Evolutionary conservation across 106 monocot species (phyloP), one percentile per base, ranked within the genome.

Genomic region (Ottelia alismoides): DNA sequence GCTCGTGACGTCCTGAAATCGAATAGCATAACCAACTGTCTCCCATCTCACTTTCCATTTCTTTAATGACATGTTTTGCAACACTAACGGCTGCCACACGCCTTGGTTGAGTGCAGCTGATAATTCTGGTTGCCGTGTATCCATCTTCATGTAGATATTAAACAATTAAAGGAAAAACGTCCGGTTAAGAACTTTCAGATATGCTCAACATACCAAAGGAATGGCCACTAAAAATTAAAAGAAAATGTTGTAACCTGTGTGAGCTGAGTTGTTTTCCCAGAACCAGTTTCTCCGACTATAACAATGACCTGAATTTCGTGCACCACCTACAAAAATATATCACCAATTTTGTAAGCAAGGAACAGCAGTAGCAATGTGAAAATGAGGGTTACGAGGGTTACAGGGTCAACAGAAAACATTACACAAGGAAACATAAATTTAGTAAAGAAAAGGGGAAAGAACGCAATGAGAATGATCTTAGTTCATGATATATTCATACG

Each of bases 41-140:
- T 30, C 92, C 92, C 51, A 92, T 66, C 23, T 86, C 40, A 43
- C 10, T 43, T 27, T 86, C 92, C 92, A 92, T 92, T 51, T 92
- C 92, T 55, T 92, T 82, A 52, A 81, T 82, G 25, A 92, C 92
- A 61, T 86, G 76, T 51, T 86, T 92, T 24, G 92, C 92, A 63
- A 92, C 92, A 79, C 92, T 92, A 85, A 86, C 83, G 30, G 92
- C 94, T 32, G 94, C 94, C 70, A 94, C 94, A 65, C 94, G 80
- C 44, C 94, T 75, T 16, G 94, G 94, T 69, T 94, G 94, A 1
- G 94, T 94, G 65, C 94, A 94, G 30, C 94, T 88, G 65, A 94
- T 63, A 62, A 88, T 57, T n/a, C 76, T 79, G 49, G 45, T 47
- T 1, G 82, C 74, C 0, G 86, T 74, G 55, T 92, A 92, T 48